Evolutionary conservation across 495 filamentous ascomycete genomes (phyloP), one percentile per base, ranked within the genome.

Genomic region (Podospora pseudopauciseta): DNA sequence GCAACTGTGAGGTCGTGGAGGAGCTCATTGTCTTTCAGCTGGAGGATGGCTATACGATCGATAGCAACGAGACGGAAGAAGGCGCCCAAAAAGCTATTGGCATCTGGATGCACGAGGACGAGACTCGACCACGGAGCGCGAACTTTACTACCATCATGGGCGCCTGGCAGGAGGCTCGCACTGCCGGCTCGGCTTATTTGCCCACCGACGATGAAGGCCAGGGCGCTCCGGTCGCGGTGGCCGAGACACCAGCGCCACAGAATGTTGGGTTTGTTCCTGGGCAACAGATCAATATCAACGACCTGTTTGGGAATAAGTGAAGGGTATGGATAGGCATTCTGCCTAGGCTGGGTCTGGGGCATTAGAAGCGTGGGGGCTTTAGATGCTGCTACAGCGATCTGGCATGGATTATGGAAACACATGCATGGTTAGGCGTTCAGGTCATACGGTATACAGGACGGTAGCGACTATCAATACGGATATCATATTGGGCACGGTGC

Each of bases 81-180:
- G 72, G 68, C 26, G 62, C 53, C 4, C 39, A 49, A 49, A 74
- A 76, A 57, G 74, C 81, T 15, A 34, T 84, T 55, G 81, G 82
- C 5, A 62, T 84, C n/a, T 84, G 80, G 80, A 78, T 82, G 4
- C 80, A 84, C 61, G 77, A 79, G 65, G 80, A 82, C 68, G 75
- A 81, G 68, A 77, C 76, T 26, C 70, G 76, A 56, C 82, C 83
- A 23, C 76, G 76, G 19, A 73, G 72, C n/a, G 72, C 74, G 9
- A 73, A 79, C 65, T 72, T 71, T n/a, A 69, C 72, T 11, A 73
- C 80, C 30, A 80, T 83, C 27, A 64, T 73, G 27, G 76, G 74
- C 20, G 73, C 78, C 44, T 84, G 82, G 82, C 64, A 75, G 39
- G 74, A 79, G 65, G 71, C 7, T 67, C 69, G 30, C 49, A 72